Evolutionary conservation across 768 basidiomycete genomes (phyloP).

Genomic region (Boletus pseudo-olivaceus): DNA sequence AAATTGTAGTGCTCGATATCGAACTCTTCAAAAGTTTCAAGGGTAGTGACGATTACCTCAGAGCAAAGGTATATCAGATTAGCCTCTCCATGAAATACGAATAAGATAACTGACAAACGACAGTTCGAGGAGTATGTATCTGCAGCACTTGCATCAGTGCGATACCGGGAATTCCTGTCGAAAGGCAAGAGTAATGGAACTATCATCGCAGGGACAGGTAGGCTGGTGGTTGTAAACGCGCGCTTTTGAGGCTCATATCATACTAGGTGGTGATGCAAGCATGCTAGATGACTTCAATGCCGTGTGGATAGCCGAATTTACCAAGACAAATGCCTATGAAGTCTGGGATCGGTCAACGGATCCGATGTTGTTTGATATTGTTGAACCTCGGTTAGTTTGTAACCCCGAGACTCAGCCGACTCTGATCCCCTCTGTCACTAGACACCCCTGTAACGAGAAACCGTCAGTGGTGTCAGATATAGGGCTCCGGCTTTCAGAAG

Average conservation of each 20-base stretch:
- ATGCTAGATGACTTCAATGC: conserved; percentile 80
- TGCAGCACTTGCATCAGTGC: conserved; percentile 81
- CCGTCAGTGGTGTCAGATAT: conserved; percentile 89
- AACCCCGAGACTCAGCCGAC: background rate
- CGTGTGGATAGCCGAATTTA: conserved; percentile 86
- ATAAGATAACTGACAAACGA: background rate
- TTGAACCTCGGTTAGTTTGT: conserved; percentile 74
- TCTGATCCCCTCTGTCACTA: conserved; percentile 27
- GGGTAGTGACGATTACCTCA: conserved; percentile 93
- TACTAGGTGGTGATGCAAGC: conserved; percentile 50
- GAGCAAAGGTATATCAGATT: conserved; percentile 60
- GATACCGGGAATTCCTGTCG: conserved; percentile 81
- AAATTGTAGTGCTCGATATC: background rate
- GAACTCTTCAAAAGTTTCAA: conserved; percentile 60
- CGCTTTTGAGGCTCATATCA: conserved; percentile 20
- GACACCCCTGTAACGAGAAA: conserved; percentile 92
- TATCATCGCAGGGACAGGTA: conserved; percentile 62
- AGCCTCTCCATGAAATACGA: background rate
- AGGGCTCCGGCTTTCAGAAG: conserved; percentile 86
- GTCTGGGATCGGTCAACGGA: conserved; percentile 92
- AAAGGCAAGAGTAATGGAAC: conserved; percentile 64
- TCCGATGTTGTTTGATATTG: conserved; percentile 89
- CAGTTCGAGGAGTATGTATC: conserved; percentile 93
- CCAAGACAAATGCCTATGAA: conserved; percentile 79
- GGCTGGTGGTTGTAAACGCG: background rate